Evolutionary conservation across 2,329 filamentous ascomycete species (phyloP).

Genomic region (Epichloe uncinata): DNA sequence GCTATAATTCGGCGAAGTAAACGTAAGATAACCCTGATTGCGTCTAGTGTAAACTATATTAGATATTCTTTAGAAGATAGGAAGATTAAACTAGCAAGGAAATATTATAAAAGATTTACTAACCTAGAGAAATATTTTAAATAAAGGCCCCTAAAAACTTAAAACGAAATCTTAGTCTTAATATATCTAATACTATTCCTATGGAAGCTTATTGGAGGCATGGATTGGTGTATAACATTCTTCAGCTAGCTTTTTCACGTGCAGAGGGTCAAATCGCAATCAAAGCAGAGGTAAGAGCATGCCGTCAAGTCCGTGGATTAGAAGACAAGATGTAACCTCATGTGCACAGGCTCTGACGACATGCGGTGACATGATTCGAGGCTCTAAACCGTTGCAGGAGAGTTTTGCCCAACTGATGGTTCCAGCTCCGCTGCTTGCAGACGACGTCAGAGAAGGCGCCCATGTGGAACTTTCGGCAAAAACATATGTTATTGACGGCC

Average conservation of each 20-base stretch:
- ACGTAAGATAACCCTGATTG: no score
- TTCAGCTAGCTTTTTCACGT: constrained; percentile 71
- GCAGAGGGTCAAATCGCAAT: constrained; percentile 56
- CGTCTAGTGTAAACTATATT: no score
- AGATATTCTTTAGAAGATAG: no score
- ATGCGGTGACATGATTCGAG: constrained; percentile 78
- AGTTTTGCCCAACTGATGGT: constrained; percentile 81
- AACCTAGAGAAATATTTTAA: no score
- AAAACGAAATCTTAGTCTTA: no score
- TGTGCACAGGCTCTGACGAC: constrained; percentile 56
- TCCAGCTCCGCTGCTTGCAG: constrained; percentile 37
- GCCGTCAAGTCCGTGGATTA: constrained; percentile 2
- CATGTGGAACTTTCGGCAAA: constrained; percentile 38
- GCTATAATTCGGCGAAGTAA: no score
- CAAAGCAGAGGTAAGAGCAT: constrained; percentile 54
- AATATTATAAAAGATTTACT: no score
- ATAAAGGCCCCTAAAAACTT: no score
- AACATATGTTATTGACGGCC: constrained; percentile 85
- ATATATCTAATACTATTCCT: no score
- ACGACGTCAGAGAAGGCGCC: constrained; percentile 23
- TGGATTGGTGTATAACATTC: constrained; percentile 62
- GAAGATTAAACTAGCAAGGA: no score
- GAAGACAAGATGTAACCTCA: constrained; percentile 4
- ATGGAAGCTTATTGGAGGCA: constrained; percentile 70
- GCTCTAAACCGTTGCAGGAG: constrained; percentile 70